These are phyloP conservation scores for Dothistroma pini DNA, from an alignment of 2,329 filamentous ascomycete species.

Conservation along the genomic window DNA sequence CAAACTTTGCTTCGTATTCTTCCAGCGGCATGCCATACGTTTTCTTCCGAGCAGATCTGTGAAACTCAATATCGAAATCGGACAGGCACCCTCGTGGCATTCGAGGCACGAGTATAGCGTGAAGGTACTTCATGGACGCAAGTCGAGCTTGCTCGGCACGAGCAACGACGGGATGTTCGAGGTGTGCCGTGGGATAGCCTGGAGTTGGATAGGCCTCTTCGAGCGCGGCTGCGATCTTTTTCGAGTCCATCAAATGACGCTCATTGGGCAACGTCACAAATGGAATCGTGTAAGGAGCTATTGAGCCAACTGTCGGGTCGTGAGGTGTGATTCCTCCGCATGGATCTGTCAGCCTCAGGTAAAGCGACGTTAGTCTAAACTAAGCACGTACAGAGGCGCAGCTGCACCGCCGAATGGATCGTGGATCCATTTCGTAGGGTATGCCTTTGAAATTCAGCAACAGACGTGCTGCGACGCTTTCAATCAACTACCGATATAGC, in stretches of 20 bases:
- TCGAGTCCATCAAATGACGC: not conserved
- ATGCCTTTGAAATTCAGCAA: slow-evolving; percentile 62
- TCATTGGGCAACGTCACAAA: not conserved
- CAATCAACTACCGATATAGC: not conserved
- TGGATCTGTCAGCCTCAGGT: not conserved
- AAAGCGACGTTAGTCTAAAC: not conserved
- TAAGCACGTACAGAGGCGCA: not conserved
- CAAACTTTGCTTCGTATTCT: slow-evolving; percentile 1
- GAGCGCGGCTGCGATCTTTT: not conserved
- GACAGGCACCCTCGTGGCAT: not conserved
- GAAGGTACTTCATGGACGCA: not conserved
- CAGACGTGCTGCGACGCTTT: not conserved
- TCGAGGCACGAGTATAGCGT: not conserved
- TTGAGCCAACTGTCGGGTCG: not conserved
- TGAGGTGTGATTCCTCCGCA: not conserved
- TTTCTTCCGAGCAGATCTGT: not conserved
- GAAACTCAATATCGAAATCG: not conserved
- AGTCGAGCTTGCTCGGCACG: not conserved
- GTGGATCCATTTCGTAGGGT: slow-evolving; percentile 59
- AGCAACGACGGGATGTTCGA: not conserved
- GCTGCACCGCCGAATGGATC: not conserved
- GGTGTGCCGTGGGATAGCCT: not conserved
- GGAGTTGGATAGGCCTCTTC: not conserved
- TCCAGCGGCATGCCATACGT: not conserved
- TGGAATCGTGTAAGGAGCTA: not conserved